These are phyloP conservation scores for Coffea canephora DNA, from an alignment of 257 asterid species.

Conservation along the genomic window DNA sequence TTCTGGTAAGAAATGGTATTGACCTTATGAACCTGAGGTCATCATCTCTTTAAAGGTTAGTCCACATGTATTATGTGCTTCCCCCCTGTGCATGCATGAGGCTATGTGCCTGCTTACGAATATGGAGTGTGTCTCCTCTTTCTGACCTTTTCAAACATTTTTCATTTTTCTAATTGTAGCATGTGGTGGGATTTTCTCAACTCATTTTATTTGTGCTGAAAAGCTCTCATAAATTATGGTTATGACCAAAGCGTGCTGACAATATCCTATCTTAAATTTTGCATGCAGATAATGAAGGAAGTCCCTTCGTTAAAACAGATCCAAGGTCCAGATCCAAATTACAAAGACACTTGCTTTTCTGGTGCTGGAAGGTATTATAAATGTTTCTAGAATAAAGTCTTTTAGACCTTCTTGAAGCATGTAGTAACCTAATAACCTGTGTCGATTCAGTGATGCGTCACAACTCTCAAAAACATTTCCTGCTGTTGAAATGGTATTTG, in stretches of 20 bases:
- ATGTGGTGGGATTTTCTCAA: not conserved
- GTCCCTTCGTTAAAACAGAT: conserved; percentile 64
- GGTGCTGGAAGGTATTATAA: conserved; percentile 88
- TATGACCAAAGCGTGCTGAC: not conserved
- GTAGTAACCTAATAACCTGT: conserved; percentile 20
- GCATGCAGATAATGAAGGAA: conserved; percentile 67
- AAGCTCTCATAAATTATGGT: not conserved
- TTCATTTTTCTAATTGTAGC: not conserved
- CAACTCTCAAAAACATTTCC: conserved; percentile 76
- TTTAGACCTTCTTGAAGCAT: not conserved
- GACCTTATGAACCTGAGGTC: not conserved
- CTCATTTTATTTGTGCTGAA: not conserved
- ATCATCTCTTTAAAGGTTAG: not conserved
- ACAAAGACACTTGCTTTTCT: conserved; percentile 89
- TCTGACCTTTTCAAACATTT: not conserved
- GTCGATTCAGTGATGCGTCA: conserved; percentile 62
- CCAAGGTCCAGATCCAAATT: conserved; percentile 91
- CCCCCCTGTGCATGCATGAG: not conserved
- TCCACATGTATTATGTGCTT: not conserved
- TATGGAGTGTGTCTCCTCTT: not conserved
- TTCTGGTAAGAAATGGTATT: not conserved
- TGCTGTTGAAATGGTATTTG: conserved; percentile 83
- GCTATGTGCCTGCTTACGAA: not conserved
- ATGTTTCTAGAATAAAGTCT: not conserved
- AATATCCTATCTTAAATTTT: conserved; percentile 11